Conservation (phyloP, 768 basidiomycete species). For the Amanita pseudoporphyria region DNA sequence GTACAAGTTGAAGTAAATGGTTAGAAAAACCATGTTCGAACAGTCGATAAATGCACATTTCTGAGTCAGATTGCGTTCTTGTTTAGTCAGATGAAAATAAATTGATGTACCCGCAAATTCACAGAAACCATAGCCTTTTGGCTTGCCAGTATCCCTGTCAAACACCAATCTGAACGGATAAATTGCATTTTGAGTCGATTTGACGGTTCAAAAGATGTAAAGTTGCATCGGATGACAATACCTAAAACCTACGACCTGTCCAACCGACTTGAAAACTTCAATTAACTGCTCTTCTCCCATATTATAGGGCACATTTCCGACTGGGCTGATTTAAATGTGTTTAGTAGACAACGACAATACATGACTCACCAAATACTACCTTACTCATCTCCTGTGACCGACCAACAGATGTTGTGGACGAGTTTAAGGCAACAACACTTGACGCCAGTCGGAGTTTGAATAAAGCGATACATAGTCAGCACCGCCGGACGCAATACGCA, state of each 20-base stretch:
- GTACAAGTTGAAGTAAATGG: constrained; percentile 2
- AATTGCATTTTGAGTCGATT: constrained; percentile 7
- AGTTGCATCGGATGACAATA: constrained; percentile 19
- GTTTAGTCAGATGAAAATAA: constrained; percentile 17
- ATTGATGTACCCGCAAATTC: constrained; percentile 77
- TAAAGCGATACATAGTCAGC: background rate
- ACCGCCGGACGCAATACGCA: no score
- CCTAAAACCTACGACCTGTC: constrained; percentile 86
- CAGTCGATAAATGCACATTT: constrained; percentile 10
- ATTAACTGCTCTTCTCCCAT: constrained; percentile 87
- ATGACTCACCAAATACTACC: constrained; percentile 57
- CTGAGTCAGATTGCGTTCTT: constrained; percentile 28
- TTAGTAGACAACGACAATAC: background rate
- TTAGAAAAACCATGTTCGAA: background rate
- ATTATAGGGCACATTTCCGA: constrained; percentile 86
- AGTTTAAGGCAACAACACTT: no score
- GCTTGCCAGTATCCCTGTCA: constrained; percentile 90
- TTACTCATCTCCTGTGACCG: constrained; percentile 42
- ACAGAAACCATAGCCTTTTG: constrained; percentile 90
- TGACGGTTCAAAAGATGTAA: background rate
- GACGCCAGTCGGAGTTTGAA: no score
- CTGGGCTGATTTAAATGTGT: constrained; percentile 23
- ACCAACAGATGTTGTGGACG: no score
- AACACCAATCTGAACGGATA: constrained; percentile 58
- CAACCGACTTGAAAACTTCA: constrained; percentile 82